Evolutionary conservation across 306 rosid genomes (phyloP).

Genomic region (Ormosia semicastrata): DNA sequence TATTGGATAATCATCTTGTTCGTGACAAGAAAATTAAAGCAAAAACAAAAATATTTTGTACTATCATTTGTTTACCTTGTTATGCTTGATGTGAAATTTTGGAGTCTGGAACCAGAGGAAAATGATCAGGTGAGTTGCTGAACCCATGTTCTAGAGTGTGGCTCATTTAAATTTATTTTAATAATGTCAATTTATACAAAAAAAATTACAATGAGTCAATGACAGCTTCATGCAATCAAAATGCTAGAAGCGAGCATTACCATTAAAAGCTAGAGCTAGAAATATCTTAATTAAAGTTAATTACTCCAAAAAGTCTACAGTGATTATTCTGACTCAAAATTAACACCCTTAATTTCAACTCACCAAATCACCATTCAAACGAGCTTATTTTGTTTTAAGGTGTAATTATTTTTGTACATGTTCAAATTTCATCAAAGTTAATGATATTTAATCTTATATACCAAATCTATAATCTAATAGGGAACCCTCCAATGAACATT

Average conservation of each 20-base stretch:
- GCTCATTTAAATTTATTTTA: not conserved
- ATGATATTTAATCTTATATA: not conserved
- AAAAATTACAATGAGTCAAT: not conserved
- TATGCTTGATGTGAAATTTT: not conserved
- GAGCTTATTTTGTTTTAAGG: not conserved
- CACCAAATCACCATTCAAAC: conserved; percentile 3
- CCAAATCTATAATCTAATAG: not conserved
- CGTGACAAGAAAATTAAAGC: not conserved
- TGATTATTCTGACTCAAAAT: not conserved
- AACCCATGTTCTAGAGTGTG: not conserved
- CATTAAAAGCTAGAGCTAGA: not conserved
- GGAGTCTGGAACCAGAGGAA: not conserved
- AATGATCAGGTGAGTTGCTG: not conserved
- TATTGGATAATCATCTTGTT: not conserved
- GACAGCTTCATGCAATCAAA: not conserved
- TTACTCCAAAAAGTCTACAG: not conserved
- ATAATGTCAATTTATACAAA: not conserved
- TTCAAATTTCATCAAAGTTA: not conserved
- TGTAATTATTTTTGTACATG: conserved; percentile 6
- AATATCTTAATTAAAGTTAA: not conserved
- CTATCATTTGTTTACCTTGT: not conserved
- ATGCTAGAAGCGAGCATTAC: not conserved
- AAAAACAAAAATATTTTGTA: not conserved
- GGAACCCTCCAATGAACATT: not conserved
- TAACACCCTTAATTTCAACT: not conserved